Conservation (phyloP, 768 basidiomycete species). For the Pluteus cervinus region DNA sequence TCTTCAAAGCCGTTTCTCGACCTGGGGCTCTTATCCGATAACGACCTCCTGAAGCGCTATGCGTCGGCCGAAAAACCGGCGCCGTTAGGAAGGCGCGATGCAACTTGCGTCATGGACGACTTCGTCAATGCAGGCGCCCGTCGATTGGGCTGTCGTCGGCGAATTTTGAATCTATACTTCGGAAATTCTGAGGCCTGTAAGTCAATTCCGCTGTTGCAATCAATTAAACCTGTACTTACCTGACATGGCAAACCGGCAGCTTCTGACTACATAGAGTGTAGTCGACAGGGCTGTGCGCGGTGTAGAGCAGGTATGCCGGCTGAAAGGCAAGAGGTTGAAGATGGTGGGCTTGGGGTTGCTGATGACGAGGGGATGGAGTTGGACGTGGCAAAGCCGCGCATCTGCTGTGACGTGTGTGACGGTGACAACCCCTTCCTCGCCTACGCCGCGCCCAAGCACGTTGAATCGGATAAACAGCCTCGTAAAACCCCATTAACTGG, state of each 20-base stretch:
- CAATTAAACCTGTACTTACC: neutral
- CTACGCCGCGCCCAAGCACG: no score
- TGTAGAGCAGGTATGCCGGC: neutral
- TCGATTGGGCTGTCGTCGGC: neutral
- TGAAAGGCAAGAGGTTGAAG: neutral
- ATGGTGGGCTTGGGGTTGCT: no score
- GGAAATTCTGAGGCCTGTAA: conserved; percentile 1
- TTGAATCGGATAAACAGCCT: no score
- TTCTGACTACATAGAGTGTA: neutral
- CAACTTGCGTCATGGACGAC: neutral
- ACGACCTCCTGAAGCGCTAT: neutral
- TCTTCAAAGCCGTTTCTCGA: no score
- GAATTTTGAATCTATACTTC: conserved; percentile 1
- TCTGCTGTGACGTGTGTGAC: no score
- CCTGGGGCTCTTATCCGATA: no score
- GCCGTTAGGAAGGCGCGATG: no score
- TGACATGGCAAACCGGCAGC: neutral
- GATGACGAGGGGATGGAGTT: no score
- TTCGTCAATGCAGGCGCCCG: neutral
- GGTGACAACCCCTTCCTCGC: no score
- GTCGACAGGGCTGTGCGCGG: neutral
- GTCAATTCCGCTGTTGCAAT: neutral
- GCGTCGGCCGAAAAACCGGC: neutral
- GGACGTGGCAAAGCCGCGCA: no score
- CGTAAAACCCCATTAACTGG: no score